Base-by-base conservation (phyloP, 73 alveolate species). In the Stentor roeselii region DNA sequence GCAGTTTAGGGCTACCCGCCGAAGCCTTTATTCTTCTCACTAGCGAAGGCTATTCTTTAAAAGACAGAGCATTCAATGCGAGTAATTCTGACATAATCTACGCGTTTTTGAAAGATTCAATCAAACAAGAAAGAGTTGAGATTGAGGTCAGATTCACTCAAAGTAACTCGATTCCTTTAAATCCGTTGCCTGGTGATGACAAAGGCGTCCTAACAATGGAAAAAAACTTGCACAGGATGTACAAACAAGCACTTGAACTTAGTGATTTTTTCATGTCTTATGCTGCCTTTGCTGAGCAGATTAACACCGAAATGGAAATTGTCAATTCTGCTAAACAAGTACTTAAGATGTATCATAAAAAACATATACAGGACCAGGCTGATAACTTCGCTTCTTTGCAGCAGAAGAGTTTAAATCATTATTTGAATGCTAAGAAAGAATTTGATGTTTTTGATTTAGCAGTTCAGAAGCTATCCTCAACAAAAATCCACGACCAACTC, bases 61-160 rank as follows among this genome's bases (percentile, higher is more conserved):
- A 67, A 67, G 80, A 67, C 80, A 67, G 34, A 34, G 34, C 11
- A 40, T 67, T 40, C 14, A n/a, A 67, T 30, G 41, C 21, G 11
- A n/a, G 21, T 15, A 15, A 15, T 67, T 27, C n/a, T 30, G 80
- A 21, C 14, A 30, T 34, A 1, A 67, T 67, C 0, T 67, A 67
- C 41, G 80, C 41, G 11, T 67, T 67, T 67, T 67, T 32, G n/a
- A 67, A 67, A 67, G 80, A 67, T 21, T 21, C 80, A 27, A 67
- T 67, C 14, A n/a, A 34, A 67, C 21, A 67, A 67, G 80, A 67
- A 15, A 67, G 34, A 67, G 42, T 30, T 21, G 41, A 21, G 21
- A n/a, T 67, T 21, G 34, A n/a, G 11, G 27, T 67, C 14, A 32
- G 34, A 1, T 21, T 67, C 11, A n/a, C n/a, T 67, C 41, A 36